phyloP scores from a whole-genome alignment of 1,284 basidiomycete genomes.

The Ceratobasidium sp. region DNA sequence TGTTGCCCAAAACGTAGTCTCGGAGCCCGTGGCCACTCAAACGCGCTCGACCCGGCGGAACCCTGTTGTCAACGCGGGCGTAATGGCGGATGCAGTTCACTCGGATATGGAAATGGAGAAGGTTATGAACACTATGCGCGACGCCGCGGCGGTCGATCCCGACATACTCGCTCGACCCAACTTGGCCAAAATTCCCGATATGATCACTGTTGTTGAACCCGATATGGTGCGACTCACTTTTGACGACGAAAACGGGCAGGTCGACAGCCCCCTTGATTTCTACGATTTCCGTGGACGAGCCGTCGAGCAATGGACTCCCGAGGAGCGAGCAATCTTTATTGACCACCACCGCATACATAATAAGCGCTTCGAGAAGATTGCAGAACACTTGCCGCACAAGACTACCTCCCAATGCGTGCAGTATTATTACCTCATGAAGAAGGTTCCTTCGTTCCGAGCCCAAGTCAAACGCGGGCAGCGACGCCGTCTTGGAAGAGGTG shows the following conservation, averaged over 20 bases:
- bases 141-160: slow-evolving; percentile 90
- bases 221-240: slow-evolving; percentile 59
- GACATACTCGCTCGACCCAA: slow-evolving; percentile 84
- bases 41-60: slow-evolving; percentile 74
- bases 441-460: slow-evolving; percentile 80
- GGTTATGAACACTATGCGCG: slow-evolving; percentile 90
- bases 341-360: slow-evolving; percentile 84
- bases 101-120: slow-evolving; percentile 97
- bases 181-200: slow-evolving; percentile 89
- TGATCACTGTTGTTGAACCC: slow-evolving; percentile 66
- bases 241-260: slow-evolving; percentile 83
- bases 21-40: slow-evolving; percentile 35
- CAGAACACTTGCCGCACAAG: slow-evolving; percentile 82
- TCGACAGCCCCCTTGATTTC: slow-evolving; percentile 78
- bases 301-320: slow-evolving; percentile 79
- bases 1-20: slow-evolving; percentile 51
- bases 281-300: slow-evolving; percentile 73
- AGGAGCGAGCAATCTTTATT: slow-evolving; percentile 80
- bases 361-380: slow-evolving; percentile 92
- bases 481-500: slow-evolving; percentile 64
- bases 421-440: slow-evolving; percentile 96
- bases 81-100: slow-evolving; percentile 84
- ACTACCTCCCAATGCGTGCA: slow-evolving; percentile 86
- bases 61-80: slow-evolving; percentile 54
- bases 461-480: slow-evolving; percentile 69